Evolutionary conservation across 768 basidiomycete species (phyloP).

Genomic region (Tulasnella sp.): DNA sequence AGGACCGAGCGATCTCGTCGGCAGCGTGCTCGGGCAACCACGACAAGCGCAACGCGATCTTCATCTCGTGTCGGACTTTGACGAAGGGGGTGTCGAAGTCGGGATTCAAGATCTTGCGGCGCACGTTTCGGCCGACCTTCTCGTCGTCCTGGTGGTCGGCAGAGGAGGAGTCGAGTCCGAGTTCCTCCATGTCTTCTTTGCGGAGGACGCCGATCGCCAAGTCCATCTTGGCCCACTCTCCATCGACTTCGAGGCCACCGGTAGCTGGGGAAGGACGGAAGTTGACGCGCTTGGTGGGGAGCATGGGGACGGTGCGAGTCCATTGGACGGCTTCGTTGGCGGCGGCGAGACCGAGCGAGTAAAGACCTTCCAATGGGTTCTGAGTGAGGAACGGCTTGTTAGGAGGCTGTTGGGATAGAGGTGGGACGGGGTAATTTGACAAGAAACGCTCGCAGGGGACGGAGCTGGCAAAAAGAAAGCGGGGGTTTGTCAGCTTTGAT

Average conservation of each 20-base stretch:
- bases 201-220: constrained; percentile 44
- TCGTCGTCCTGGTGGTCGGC: constrained; percentile 6
- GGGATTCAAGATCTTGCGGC: constrained; percentile 35
- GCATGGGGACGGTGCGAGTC: constrained; percentile 20
- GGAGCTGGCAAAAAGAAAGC: neutral
- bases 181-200: constrained; percentile 21
- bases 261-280: constrained; percentile 30
- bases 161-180: neutral
- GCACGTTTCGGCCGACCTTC: constrained; percentile 3
- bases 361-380: constrained; percentile 44
- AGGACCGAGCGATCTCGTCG: neutral
- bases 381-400: constrained; percentile 46
- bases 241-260: constrained; percentile 44
- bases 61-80: constrained; percentile 46
- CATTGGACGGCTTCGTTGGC: constrained; percentile 20
- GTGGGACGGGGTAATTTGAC: constrained; percentile 49
- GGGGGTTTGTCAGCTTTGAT: neutral
- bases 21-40: constrained; percentile 10
- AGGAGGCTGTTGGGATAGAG: constrained; percentile 54
- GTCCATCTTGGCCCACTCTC: constrained; percentile 56
- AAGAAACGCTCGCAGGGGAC: constrained; percentile 37
- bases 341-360: constrained; percentile 44
- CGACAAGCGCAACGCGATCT: constrained; percentile 39
- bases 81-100: constrained; percentile 49
- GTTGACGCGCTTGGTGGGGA: constrained; percentile 20